Conservation (phyloP, 148 eudicot species). For the Chenopodium suecicum region DNA sequence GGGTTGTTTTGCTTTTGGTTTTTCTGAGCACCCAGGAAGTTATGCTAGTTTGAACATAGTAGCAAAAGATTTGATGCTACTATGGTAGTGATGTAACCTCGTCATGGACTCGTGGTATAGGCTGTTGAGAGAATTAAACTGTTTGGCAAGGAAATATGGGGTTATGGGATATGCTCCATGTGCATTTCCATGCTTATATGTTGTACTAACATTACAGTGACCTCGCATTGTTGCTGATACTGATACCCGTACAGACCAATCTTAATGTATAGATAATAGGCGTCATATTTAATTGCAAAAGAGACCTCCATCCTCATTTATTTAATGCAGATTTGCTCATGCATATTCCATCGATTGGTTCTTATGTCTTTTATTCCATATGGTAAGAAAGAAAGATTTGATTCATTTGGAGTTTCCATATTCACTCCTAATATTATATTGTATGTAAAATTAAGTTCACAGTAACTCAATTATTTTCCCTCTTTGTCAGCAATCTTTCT, state of each 20-base stretch:
- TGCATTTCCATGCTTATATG: not conserved
- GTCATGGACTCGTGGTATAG: not conserved
- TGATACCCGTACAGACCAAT: not conserved
- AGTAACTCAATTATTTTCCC: no score
- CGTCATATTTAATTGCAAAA: not conserved
- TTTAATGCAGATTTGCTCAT: no score
- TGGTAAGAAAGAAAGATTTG: no score
- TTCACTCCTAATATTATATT: not conserved
- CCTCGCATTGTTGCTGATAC: not conserved
- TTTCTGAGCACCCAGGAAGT: constrained; percentile 1
- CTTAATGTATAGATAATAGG: not conserved
- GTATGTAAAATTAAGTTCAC: no score
- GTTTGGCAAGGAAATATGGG: not conserved
- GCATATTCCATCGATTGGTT: no score
- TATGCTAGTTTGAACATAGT: not conserved
- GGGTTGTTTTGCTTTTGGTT: not conserved
- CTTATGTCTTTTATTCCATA: no score
- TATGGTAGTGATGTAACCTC: not conserved
- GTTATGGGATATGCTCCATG: not conserved
- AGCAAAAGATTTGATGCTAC: not conserved
- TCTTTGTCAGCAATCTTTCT: no score
- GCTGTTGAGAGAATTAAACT: not conserved
- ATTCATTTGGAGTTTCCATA: not conserved
- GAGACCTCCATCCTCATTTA: not conserved
- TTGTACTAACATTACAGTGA: not conserved